A percentile compares a stretch with the other conserved stretches of the same genome.
phyloP scores from a whole-genome alignment of 139 green algal species.

The Eudorina sp. region DNA sequence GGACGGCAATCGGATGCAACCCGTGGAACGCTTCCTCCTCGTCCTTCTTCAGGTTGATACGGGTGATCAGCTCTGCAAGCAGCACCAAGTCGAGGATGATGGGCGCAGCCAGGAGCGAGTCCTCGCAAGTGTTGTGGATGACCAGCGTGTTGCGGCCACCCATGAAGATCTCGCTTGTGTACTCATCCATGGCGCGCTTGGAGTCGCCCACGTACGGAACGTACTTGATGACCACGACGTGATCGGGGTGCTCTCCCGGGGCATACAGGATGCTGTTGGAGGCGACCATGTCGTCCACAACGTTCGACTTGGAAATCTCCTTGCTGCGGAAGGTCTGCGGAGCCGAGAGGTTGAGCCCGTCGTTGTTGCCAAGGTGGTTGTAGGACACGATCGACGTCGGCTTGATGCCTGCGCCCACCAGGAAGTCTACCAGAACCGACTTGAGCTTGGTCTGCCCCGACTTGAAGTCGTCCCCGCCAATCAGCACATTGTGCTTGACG shows the following conservation, averaged over 20 bases:
- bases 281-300: conserved; percentile 99
- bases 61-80: conserved; percentile 93
- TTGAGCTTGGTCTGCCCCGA: conserved; percentile 98
- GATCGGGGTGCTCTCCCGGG: conserved; percentile 97
- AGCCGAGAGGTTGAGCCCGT: conserved; percentile 97
- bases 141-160: conserved; percentile 97
- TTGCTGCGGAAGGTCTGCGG: conserved; percentile 91
- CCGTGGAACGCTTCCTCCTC: conserved; percentile 81
- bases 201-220: conserved; percentile 97
- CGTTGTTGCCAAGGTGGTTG: conserved; percentile 99
- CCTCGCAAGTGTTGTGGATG: conserved; percentile 99
- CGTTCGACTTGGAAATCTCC: conserved; percentile 98
- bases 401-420: conserved; percentile 99
- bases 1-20: conserved; percentile 94
- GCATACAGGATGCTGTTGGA: conserved; percentile 96
- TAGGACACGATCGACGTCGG: conserved; percentile 98
- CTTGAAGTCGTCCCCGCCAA: conserved; percentile 99
- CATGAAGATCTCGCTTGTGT: conserved; percentile 97
- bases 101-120: conserved; percentile 96
- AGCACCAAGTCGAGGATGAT: conserved; percentile 99
- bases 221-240: conserved; percentile 99
- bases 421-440: conserved; percentile 97
- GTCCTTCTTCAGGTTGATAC: conserved; percentile 91
- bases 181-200: conserved; percentile 99
- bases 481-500: conserved; percentile 86